These are phyloP conservation scores for Colletotrichum sp. DNA, from an alignment of 2,329 filamentous ascomycete genomes.

Conservation along the genomic window DNA sequence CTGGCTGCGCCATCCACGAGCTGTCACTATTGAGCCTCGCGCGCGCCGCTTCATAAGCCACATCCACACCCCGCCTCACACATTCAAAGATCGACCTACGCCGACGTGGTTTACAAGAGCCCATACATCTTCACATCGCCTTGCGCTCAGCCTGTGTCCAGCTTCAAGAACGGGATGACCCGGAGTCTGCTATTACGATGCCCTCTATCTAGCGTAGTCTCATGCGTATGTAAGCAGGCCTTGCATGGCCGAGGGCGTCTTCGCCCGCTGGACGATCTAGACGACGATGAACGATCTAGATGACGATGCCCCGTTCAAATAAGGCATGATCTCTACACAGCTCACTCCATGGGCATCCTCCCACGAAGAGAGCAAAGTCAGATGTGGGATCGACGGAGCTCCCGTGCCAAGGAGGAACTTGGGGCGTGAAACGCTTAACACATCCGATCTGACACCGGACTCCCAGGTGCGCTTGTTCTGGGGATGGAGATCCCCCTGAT, in stretches of 20 bases:
- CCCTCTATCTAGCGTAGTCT: neutral
- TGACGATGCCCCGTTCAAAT: neutral
- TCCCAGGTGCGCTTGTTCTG: neutral
- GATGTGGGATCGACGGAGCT: neutral
- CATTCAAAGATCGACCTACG: neutral
- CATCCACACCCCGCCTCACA: neutral
- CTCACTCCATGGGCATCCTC: neutral
- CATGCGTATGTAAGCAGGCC: neutral
- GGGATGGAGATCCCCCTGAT: neutral
- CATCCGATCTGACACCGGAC: conserved; percentile 9
- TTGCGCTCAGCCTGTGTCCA: neutral
- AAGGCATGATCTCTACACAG: neutral
- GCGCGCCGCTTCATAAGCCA: neutral
- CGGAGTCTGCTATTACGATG: neutral
- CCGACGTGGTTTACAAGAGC: neutral
- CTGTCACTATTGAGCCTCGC: neutral
- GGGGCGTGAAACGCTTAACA: conserved; percentile 13
- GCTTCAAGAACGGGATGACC: neutral
- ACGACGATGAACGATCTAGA: neutral
- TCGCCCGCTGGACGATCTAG: neutral
- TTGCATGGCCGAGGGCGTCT: neutral
- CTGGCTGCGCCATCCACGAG: neutral
- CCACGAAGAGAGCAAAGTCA: neutral
- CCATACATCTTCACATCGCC: neutral
- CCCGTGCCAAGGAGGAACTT: neutral